Evolutionary conservation across 768 basidiomycete genomes (phyloP), one percentile per base, ranked within the genome.

Genomic region (Auriscalpium microsporum): DNA sequence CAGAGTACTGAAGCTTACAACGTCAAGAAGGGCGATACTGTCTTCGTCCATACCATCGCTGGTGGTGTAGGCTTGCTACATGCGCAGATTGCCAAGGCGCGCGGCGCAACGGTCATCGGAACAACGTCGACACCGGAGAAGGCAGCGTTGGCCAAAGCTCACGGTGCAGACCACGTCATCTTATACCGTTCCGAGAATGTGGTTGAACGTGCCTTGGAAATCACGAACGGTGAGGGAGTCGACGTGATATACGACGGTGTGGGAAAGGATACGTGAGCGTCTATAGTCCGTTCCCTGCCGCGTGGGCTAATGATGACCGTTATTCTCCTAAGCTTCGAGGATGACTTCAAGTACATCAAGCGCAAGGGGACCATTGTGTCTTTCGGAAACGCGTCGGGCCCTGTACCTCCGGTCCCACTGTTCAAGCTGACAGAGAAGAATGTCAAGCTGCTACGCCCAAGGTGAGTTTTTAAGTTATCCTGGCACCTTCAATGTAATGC

Each of bases 211-310:
- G 88, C 90, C 14, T 67, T 85, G 53, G 83, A 87, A 62, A 69
- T 92, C 53, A 92, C 91, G 0, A 81, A 81, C 44, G 89, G 88
- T 8, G 76, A 83, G 61, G 90, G 91, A 14, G 89, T 93, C 5
- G 80, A 95, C 58, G 94, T 82, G 14, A 80, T 92, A 21, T 95
- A 87, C 64, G 95, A 99, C 64, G 95, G 95, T 33, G 92, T 99
- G n/a, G 95, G 95, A 1, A 94, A 90, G 73, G 89, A 92, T 67
- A 97, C 94, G 80, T 94, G 71, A 56, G 87, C 75, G 1, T 33
- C 55, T 16, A 58, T 64, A 54, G 60, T 19, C 9, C 45, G 4
- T 8, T 36, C 13, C 33, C 13, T 36, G 10, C 34, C 21, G 40
- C 33, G 28, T 13, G 14, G 38, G 36, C 42, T 47, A 17, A n/a